phyloP scores from a whole-genome alignment of 805 yeast species.

The Kazachstania africana region DNA sequence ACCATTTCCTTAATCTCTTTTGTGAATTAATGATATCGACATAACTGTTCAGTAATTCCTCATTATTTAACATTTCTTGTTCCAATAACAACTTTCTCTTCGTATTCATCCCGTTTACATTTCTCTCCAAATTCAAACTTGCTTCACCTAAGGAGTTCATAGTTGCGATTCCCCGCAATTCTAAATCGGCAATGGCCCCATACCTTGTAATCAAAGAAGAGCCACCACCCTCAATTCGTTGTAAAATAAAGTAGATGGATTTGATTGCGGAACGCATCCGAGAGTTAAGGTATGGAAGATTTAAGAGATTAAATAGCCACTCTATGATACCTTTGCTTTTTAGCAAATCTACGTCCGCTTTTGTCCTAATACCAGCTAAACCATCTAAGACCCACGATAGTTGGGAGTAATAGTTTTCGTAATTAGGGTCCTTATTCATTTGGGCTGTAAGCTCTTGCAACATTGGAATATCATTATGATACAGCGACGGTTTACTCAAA shows the following conservation, averaged over 20 bases:
- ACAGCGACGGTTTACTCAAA: slow-evolving; percentile 33
- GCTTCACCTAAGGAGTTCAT: slow-evolving; percentile 6
- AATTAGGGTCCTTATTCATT: slow-evolving; percentile 8
- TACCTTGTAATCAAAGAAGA: slow-evolving; percentile 48
- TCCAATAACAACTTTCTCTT: slow-evolving; percentile 30
- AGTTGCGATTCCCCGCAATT: slow-evolving; percentile 12
- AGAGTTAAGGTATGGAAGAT: slow-evolving; percentile 37
- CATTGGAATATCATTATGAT: slow-evolving; percentile 34
- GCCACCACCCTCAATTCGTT: slow-evolving; percentile 45
- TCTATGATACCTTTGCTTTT: slow-evolving; percentile 50
- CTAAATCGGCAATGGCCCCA: slow-evolving; percentile 34
- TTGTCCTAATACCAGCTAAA: slow-evolving; percentile 37
- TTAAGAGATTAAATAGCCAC: slow-evolving; percentile 45
- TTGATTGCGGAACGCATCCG: slow-evolving; percentile 32
- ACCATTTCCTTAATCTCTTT: slow-evolving; percentile 56
- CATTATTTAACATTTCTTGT: slow-evolving; percentile 28
- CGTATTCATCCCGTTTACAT: slow-evolving; percentile 9
- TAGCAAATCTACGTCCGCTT: slow-evolving; percentile 42
- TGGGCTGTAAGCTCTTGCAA: slow-evolving; percentile 24
- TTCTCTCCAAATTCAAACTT: slow-evolving; percentile 4
- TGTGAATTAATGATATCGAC: slow-evolving; percentile 28
- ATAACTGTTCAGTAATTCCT: slow-evolving; percentile 17
- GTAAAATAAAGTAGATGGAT: slow-evolving; percentile 35
- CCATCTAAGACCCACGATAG: slow-evolving; percentile 53
- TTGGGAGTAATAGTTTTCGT: slow-evolving; percentile 42